These are phyloP conservation scores for Prunus dulcis DNA, from an alignment of 306 rosid genomes.

Conservation along the genomic window DNA sequence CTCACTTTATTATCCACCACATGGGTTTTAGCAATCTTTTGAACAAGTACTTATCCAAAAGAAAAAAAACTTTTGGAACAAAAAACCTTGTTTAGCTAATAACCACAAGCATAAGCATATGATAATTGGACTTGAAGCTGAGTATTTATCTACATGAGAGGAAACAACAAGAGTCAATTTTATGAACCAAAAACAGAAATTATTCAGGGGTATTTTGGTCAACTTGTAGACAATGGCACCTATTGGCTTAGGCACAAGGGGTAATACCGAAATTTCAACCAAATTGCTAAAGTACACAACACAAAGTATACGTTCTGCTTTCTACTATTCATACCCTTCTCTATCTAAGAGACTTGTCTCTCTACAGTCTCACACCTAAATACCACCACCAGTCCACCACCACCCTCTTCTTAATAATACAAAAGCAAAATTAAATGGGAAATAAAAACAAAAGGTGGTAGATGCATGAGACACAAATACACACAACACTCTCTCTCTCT, in stretches of 20 bases:
- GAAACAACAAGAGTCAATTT: not conserved
- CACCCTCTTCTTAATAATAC: conserved; percentile 31
- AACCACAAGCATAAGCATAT: not conserved
- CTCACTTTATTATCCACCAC: not conserved
- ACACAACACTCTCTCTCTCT: conserved; percentile 14
- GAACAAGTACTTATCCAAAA: not conserved
- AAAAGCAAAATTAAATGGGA: not conserved
- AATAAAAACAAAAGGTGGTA: conserved; percentile 74
- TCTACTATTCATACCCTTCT: conserved; percentile 13
- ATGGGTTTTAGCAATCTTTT: not conserved
- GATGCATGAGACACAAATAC: conserved; percentile 82
- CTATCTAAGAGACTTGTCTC: conserved; percentile 29
- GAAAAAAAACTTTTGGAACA: not conserved
- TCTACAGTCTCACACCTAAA: conserved; percentile 35
- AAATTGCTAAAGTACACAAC: conserved; percentile 19
- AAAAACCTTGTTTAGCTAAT: not conserved
- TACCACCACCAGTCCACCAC: conserved; percentile 40
- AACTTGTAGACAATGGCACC: not conserved
- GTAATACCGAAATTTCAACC: conserved; percentile 43
- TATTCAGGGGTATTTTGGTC: conserved; percentile 32
- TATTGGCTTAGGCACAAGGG: conserved; percentile 28
- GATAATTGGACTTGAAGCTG: not conserved
- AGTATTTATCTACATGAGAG: not conserved
- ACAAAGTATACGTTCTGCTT: conserved; percentile 26
- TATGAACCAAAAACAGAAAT: not conserved